Conservation (phyloP, 2,329 filamentous ascomycete genomes). For the Aspergillus tamarii region DNA sequence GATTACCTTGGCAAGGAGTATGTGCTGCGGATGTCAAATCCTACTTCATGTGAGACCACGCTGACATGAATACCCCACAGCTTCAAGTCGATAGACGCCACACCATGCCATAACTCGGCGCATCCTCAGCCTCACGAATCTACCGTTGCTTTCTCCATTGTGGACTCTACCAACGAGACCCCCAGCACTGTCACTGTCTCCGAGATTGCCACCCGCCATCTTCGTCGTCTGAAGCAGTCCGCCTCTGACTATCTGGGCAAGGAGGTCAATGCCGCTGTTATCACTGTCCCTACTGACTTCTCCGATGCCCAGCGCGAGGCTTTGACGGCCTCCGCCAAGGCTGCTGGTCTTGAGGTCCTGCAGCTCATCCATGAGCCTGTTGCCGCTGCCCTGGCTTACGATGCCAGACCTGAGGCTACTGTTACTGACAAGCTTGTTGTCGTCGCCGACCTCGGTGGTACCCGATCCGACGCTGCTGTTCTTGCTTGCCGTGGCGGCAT, state of each 20-base stretch:
- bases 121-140: constrained; percentile 78
- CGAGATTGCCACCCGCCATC: constrained; percentile 81
- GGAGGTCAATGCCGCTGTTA: constrained; percentile 89
- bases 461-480: constrained; percentile 87
- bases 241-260: constrained; percentile 93
- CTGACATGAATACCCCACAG: constrained; percentile 35
- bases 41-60: constrained; percentile 4
- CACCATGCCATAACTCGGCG: constrained; percentile 88
- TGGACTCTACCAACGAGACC: constrained; percentile 70
- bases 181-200: constrained; percentile 73
- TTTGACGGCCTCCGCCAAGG: constrained; percentile 74
- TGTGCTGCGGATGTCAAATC: background rate
- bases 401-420: constrained; percentile 76
- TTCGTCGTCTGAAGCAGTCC: constrained; percentile 78
- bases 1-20: constrained; percentile 95
- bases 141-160: constrained; percentile 78
- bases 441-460: constrained; percentile 90
- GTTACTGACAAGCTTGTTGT: constrained; percentile 85
- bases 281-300: constrained; percentile 94
- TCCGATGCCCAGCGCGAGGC: constrained; percentile 82
- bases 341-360: constrained; percentile 82
- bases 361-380: constrained; percentile 93
- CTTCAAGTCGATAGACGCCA: constrained; percentile 96
- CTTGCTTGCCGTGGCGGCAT: constrained; percentile 90
- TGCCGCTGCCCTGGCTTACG: constrained; percentile 85